Evolutionary conservation across 1,284 basidiomycete species (phyloP).

Genomic region (Clitocybe nebularis): DNA sequence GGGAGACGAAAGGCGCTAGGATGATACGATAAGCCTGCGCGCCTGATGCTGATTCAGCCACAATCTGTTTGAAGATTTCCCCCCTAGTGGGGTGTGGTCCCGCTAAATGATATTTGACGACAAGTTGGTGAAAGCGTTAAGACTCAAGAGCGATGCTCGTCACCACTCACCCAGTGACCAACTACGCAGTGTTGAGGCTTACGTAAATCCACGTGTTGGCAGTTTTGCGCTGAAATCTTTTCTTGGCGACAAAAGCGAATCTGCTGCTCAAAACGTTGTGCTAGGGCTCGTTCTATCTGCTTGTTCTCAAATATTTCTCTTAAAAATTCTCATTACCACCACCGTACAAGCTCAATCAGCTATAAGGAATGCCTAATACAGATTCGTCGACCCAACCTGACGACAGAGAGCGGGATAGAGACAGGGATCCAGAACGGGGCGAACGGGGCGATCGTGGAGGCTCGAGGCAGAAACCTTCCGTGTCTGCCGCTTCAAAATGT

Average conservation of each 20-base stretch:
- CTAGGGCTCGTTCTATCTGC: slow-evolving; percentile 8
- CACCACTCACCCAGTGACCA: neutral
- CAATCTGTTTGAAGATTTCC: too few relatives aligned
- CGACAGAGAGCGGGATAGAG: slow-evolving; percentile 25
- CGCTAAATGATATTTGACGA: too few relatives aligned
- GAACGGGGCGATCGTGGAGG: slow-evolving; percentile 24
- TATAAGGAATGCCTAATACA: slow-evolving; percentile 25
- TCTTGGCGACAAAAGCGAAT: slow-evolving; percentile 21
- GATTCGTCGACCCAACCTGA: slow-evolving; percentile 26
- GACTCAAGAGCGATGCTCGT: neutral
- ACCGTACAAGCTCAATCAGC: slow-evolving; percentile 6
- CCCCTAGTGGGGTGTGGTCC: too few relatives aligned
- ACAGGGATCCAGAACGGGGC: slow-evolving; percentile 23
- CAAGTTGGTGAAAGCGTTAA: too few relatives aligned
- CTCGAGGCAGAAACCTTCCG: slow-evolving; percentile 28
- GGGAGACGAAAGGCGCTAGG: too few relatives aligned
- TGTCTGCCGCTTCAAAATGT: slow-evolving; percentile 31
- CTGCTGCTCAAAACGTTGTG: slow-evolving; percentile 16
- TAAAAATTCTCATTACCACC: slow-evolving; percentile 6
- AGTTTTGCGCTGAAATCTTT: slow-evolving; percentile 30
- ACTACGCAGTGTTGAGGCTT: slow-evolving; percentile 13
- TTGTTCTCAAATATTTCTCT: slow-evolving; percentile 4
- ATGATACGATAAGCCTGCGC: too few relatives aligned
- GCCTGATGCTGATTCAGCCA: too few relatives aligned
- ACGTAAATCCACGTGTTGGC: slow-evolving; percentile 28